Evolutionary conservation across 352 stramenopile species (phyloP), one percentile per base, ranked within the genome.

Genomic region (Phytophthora rubi): DNA sequence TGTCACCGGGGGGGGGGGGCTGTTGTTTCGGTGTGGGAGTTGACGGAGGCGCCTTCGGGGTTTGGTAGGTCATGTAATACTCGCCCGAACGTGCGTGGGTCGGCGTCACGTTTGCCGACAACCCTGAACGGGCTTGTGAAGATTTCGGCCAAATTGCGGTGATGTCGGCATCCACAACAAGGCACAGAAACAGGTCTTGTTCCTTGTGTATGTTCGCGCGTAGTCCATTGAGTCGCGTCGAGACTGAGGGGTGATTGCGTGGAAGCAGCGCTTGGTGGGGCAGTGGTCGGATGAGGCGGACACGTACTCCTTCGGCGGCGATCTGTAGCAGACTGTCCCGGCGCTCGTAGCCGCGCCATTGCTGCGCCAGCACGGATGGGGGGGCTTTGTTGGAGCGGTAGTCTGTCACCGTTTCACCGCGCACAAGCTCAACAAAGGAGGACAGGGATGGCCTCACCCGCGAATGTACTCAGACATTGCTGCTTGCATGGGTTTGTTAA

Each of bases 151-250:
- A 39, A 13, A 39, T n/a, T 4, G 1, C 1, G 2, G 53, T 8
- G 3, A 70, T 9, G 49, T 63, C 62, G 18, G 49, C 9, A 35
- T 70, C 62, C 2, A 70, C 4, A 10, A 70, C 42, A 1, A 70
- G 35, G 32, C 59, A 70, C 0, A 54, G 53, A 1, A 49, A 10
- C 4, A 39, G 4, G 18, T 70, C 62, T 39, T 69, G 62, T 15
- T 59, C 62, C n/a, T 28, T 45, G 3, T 53, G 44, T 12, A 69
- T 47, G 33, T 47, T 53, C 16, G 62, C 59, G 8, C 53, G 53
- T 6, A 59, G 30, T 5, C 52, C n/a, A 12, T 49, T 35, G 33
- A 59, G 1, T n/a, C 53, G 53, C 2, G 37, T 18, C 2, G 12
- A 30, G 16, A 33, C 53, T 5, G 53, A 59, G 3, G 6, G n/a